Conservation (phyloP, 2,329 filamentous ascomycete species). For the Onygena corvina region DNA sequence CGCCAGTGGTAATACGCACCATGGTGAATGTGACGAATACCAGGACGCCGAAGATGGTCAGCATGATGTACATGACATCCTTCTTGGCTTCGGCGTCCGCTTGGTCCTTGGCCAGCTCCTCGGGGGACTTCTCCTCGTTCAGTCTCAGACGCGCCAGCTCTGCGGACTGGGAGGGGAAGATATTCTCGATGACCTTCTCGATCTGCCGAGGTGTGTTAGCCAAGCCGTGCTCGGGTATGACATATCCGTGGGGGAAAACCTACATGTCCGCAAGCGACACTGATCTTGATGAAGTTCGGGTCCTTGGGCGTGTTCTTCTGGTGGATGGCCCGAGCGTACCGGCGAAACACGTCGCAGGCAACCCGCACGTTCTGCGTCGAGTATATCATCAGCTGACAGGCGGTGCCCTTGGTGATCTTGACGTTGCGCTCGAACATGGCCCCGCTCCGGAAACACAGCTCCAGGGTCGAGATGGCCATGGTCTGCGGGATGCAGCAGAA, state of each 20-base stretch:
- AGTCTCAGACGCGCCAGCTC: conserved; percentile 40
- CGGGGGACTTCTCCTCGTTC: conserved; percentile 45
- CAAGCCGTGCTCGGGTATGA: not conserved
- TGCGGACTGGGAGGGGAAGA: conserved; percentile 76
- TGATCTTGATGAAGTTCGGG: conserved; percentile 85
- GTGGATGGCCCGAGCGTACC: conserved; percentile 68
- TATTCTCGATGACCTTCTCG: conserved; percentile 86
- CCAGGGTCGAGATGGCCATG: conserved; percentile 94
- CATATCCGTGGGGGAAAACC: conserved; percentile 17
- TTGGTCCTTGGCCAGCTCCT: conserved; percentile 36
- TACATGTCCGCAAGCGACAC: conserved; percentile 77
- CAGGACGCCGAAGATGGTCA: conserved; percentile 56
- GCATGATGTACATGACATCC: conserved; percentile 29
- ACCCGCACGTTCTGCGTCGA: conserved; percentile 80
- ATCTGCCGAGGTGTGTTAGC: conserved; percentile 44
- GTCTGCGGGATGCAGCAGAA: conserved; percentile 93
- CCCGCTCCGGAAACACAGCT: conserved; percentile 84
- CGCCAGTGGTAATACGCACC: conserved; percentile 46
- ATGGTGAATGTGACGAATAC: conserved; percentile 60
- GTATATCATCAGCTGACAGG: conserved; percentile 81
- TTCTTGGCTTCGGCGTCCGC: conserved; percentile 41
- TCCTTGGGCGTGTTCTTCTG: conserved; percentile 90
- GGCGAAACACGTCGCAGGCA: conserved; percentile 70
- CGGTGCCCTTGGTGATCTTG: conserved; percentile 93
- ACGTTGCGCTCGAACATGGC: conserved; percentile 73